Evolutionary conservation across 23 red algal species (phyloP), one percentile per base, ranked within the genome.

Genomic region (Gracilaria vermiculophylla): DNA sequence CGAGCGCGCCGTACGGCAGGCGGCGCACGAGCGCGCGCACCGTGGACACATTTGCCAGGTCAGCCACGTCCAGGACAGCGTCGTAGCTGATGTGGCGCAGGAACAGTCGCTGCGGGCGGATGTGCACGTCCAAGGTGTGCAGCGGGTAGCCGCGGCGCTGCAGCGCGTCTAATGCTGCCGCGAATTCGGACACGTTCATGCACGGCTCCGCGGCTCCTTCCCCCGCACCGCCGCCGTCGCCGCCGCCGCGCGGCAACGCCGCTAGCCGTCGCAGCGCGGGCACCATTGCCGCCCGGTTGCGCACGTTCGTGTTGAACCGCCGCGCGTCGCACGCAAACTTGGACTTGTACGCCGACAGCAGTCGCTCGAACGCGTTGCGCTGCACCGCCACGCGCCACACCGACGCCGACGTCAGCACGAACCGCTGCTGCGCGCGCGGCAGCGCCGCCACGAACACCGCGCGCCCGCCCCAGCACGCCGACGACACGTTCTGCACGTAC

Each of bases 291-390:
- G 2, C 58, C 1, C 78, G 28, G 53, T 82, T 49, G 11, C 54
- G 28, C 13, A 37, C 25, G 33, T 82, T 49, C 2, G 78, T 82
- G 53, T 39, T 49, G 37, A 21, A 65, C 4, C 2, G 8, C 14
- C n/a, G 3, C 11, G 35, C 65, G 1, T 62, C 58, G 40, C 78
- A 82, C 10, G 78, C 51, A 1, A 47, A 15, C 53, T 82, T 82
- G 15, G 49, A 61, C 40, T 82, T 82, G 35, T 19, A 82, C 1
- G 78, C 4, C 8, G 78, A 82, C 12, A 82, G 36, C 11, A 82
- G 53, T 32, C 78, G 32, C 33, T 82, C 53, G n/a, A 82, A 82
- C 27, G 78, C 54, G 54, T 82, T 31, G 21, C 78, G 78, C 23
- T 15, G 9, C 54, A 82, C 43, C 8, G 78, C 78, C 1, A 82